phyloP scores from a whole-genome alignment of 768 basidiomycete genomes.

The Pulveroboletus ravenelii region DNA sequence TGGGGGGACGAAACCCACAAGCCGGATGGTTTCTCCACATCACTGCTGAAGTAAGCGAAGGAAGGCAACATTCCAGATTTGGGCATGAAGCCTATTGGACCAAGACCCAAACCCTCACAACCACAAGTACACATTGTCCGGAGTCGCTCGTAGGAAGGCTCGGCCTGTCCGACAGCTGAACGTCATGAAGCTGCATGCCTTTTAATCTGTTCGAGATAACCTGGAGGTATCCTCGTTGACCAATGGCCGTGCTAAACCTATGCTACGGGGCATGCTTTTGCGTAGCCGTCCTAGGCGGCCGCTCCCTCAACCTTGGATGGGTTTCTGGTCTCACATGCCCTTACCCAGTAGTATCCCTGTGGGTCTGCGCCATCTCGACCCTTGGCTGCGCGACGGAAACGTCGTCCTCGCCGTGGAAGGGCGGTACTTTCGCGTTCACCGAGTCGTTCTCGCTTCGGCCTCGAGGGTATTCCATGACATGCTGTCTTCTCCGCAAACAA shows the following conservation, averaged over 20 bases:
- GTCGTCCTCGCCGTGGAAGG: conserved; percentile 21
- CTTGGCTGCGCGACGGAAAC: conserved; percentile 23
- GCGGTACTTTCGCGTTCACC: conserved; percentile 19
- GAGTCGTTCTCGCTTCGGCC: conserved; percentile 20
- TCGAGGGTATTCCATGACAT: conserved; percentile 20
- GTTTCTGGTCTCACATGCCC: conserved; percentile 21
- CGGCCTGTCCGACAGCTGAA: neutral
- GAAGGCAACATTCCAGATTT: neutral
- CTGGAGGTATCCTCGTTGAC: conserved; percentile 26
- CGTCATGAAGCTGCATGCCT: conserved; percentile 7
- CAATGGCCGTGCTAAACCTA: conserved; percentile 26
- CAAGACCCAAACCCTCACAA: neutral
- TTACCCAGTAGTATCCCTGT: conserved; percentile 8
- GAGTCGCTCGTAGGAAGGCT: neutral
- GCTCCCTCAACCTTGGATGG: conserved; percentile 8
- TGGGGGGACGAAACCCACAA: too few species aligned
- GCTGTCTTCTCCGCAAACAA: conserved; percentile 9
- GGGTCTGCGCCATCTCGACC: conserved; percentile 19
- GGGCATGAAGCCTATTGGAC: neutral
- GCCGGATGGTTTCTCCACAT: too few species aligned
- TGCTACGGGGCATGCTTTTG: conserved; percentile 16
- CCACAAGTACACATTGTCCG: too few species aligned
- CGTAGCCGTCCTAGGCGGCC: conserved; percentile 10
- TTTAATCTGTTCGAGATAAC: conserved; percentile 17
- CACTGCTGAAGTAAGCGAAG: neutral